A percentile compares a stretch with the other conserved stretches of the same genome.
These are phyloP conservation scores for Pleurotus platypus DNA, from an alignment of 768 basidiomycete species.

Conservation along the genomic window DNA sequence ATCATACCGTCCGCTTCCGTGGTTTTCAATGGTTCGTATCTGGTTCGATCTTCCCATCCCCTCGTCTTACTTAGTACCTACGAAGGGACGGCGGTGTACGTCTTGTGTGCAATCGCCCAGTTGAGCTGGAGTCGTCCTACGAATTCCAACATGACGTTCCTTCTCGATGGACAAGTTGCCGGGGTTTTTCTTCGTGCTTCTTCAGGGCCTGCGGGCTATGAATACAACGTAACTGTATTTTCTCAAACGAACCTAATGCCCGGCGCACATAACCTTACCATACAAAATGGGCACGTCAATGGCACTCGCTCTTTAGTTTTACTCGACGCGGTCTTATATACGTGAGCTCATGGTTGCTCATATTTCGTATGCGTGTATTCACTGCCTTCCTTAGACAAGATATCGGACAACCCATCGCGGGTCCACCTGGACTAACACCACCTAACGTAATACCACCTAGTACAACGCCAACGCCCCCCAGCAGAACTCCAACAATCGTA, in stretches of 20 bases:
- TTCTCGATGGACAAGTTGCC: slow-evolving; percentile 27
- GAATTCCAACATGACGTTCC: slow-evolving; percentile 31
- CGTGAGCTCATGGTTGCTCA: slow-evolving; percentile 21
- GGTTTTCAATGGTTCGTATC: slow-evolving; percentile 31
- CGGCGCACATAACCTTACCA: slow-evolving; percentile 25
- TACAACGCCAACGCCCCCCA: background rate
- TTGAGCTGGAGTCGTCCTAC: slow-evolving; percentile 19
- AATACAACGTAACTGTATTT: slow-evolving; percentile 34
- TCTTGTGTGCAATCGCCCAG: slow-evolving; percentile 33
- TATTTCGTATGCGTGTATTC: no score
- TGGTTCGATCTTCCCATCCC: background rate
- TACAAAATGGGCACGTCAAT: slow-evolving; percentile 28
- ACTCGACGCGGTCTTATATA: slow-evolving; percentile 38
- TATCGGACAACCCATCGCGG: no score
- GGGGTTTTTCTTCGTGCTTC: slow-evolving; percentile 23
- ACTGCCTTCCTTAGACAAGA: no score
- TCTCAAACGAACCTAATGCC: slow-evolving; percentile 21
- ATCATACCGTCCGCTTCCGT: slow-evolving; percentile 22
- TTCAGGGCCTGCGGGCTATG: slow-evolving; percentile 16
- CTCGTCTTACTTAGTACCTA: background rate
- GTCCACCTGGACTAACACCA: no score
- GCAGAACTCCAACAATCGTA: background rate
- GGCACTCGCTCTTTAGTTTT: slow-evolving; percentile 25
- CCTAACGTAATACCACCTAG: no score
- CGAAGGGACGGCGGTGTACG: slow-evolving; percentile 41